Base-by-base conservation (phyloP, 2,329 filamentous ascomycete species). In the Colletotrichum sublineola region DNA sequence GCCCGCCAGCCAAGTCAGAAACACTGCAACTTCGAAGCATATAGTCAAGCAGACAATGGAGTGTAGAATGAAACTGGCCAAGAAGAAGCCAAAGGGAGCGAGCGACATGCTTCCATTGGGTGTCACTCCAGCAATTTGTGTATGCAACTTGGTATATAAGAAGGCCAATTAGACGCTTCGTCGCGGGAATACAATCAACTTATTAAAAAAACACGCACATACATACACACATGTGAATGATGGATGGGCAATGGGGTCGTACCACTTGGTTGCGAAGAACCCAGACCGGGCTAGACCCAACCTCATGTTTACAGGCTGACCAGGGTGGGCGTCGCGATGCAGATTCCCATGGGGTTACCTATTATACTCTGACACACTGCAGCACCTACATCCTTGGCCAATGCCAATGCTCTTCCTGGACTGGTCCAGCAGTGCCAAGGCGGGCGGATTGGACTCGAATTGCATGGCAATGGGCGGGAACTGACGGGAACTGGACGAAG, bases 401-500 rank as follows among this genome's bases (percentile, higher is more conserved):
- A 33, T 40, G 20, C 58, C 42, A 61, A 11, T 50, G 15, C 56
- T 36, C 31, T 64, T 55, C 12, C 36, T 71, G 67, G 56, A 71
- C 68, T 56, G 68, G 68, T 71, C 58, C 60, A 40, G 53, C 46
- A 57, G 31, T 63, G 42, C 14, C 29, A 71, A 31, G 24, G 42
- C 46, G 33, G 57, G 18, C 46, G 57, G 50, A 38, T 55, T 68
- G 44, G 65, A 58, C 29, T 63, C 18, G 58, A 56, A 38, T 36
- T 38, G 36, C 12, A n/a, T 55, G 53, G 62, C 55, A 68, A 53
- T 65, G 46, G 40, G 66, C 58, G 66, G 66, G 57, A 58, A 38
- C 42, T 68, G 60, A 64, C 53, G 66, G 60, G 67, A 71, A 61
- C 31, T 65, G 70, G 56, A 42, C 20, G 40, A 62, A 48, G 53